These are phyloP conservation scores for Linnemannia exigua DNA, from an alignment of 192 early-diverging fungal genomes.

Conservation along the genomic window DNA sequence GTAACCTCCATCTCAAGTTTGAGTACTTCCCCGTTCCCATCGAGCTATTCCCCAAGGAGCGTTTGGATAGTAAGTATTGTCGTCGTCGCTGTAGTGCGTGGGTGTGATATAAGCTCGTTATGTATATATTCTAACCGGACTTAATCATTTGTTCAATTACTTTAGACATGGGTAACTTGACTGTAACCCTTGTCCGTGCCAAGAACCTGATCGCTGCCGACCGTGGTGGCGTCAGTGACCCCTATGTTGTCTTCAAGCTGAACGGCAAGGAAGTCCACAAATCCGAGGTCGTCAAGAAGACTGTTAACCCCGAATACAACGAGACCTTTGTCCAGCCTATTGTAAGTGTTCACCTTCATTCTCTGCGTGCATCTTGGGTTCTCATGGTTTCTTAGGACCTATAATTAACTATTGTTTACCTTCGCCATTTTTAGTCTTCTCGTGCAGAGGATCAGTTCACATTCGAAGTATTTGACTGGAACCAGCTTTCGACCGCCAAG, in stretches of 20 bases:
- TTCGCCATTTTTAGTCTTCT: conserved; percentile 28
- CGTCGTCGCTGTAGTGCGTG: neutral
- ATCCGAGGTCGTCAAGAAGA: conserved; percentile 81
- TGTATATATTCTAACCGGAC: neutral
- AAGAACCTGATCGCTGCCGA: conserved; percentile 77
- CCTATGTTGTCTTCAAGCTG: conserved; percentile 75
- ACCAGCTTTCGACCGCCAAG: conserved; percentile 76
- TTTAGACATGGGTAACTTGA: conserved; percentile 75
- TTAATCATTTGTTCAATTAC: neutral
- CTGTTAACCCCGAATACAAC: conserved; percentile 78
- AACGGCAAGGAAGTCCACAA: conserved; percentile 78
- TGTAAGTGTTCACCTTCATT: conserved; percentile 23
- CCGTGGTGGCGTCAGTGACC: conserved; percentile 80
- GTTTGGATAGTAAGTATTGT: conserved; percentile 62
- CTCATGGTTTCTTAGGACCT: neutral
- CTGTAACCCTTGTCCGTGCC: conserved; percentile 70
- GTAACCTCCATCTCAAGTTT: conserved; percentile 58
- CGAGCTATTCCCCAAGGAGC: conserved; percentile 62
- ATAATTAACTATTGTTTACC: neutral
- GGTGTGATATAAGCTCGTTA: no score
- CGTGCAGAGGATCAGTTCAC: conserved; percentile 68
- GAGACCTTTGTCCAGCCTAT: conserved; percentile 76
- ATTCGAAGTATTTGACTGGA: conserved; percentile 85
- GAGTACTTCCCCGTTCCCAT: conserved; percentile 61
- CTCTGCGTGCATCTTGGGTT: neutral